Evolutionary conservation across 2,329 filamentous ascomycete genomes (phyloP).

Genomic region (Beauveria varroae): DNA sequence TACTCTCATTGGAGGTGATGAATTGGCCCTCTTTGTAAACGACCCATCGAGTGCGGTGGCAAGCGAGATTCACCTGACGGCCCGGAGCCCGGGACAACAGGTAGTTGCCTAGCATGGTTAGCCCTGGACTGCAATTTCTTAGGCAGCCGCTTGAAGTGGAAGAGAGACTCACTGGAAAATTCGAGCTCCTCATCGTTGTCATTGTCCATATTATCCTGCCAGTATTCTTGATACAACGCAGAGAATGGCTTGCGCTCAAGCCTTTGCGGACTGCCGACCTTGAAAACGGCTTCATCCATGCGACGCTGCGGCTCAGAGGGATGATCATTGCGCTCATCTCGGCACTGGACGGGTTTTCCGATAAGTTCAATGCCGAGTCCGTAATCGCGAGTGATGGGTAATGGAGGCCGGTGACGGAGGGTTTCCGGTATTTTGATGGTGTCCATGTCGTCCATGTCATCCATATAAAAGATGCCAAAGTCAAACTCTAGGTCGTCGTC

Average conservation of each 20-base stretch:
- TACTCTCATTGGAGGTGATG: slow-evolving; percentile 2
- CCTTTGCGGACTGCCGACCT: not conserved
- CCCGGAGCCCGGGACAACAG: slow-evolving; percentile 2
- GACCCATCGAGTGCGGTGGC: slow-evolving; percentile 6
- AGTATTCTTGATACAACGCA: slow-evolving; percentile 4
- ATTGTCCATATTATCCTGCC: slow-evolving; percentile 5
- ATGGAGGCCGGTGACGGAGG: not conserved
- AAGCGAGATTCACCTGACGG: slow-evolving; percentile 4
- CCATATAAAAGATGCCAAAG: slow-evolving; percentile 7
- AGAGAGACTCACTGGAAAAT: not conserved
- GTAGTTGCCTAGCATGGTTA: not conserved
- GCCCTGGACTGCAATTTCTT: not conserved
- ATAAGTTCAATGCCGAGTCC: slow-evolving; percentile 1
- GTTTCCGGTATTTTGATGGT: not conserved
- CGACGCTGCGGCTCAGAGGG: not conserved
- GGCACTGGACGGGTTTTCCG: not conserved
- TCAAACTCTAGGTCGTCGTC: not conserved
- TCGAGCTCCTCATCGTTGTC: slow-evolving; percentile 1
- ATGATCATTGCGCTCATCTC: slow-evolving; percentile 1
- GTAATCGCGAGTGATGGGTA: not conserved
- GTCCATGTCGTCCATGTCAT: slow-evolving; percentile 4
- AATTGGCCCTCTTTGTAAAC: slow-evolving; percentile 5
- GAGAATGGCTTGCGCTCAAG: not conserved
- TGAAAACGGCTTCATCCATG: not conserved
- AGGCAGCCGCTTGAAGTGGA: not conserved